Evolutionary conservation across 1,284 basidiomycete species (phyloP).

Genomic region (Rhodofomes roseus): DNA sequence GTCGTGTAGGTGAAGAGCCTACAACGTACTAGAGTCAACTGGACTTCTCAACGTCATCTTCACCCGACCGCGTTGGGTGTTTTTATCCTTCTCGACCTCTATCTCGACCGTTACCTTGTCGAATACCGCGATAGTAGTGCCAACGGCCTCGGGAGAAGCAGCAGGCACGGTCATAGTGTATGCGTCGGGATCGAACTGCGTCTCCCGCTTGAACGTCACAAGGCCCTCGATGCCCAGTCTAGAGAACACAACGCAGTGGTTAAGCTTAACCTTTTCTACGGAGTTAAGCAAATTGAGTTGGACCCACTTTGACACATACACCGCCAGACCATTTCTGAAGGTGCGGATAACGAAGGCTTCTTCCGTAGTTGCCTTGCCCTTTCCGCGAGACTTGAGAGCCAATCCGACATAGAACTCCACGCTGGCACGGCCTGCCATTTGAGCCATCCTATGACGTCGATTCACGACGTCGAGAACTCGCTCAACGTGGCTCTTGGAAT

Average conservation of each 20-base stretch:
- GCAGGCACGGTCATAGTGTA: conserved; percentile 79
- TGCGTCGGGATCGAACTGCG: conserved; percentile 88
- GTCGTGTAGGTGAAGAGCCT: conserved; percentile 6
- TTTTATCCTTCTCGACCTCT: conserved; percentile 91
- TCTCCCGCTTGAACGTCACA: conserved; percentile 88
- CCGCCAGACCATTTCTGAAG: conserved; percentile 93
- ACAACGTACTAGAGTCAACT: conserved; percentile 51
- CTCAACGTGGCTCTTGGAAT: conserved; percentile 90
- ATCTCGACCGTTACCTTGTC: conserved; percentile 91
- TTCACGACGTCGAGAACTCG: conserved; percentile 87
- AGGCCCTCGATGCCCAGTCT: conserved; percentile 94
- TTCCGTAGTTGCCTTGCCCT: conserved; percentile 55
- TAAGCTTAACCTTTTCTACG: neutral
- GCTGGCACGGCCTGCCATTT: conserved; percentile 94
- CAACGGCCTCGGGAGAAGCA: conserved; percentile 33
- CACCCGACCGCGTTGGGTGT: conserved; percentile 90
- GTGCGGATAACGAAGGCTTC: conserved; percentile 95
- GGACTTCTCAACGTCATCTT: conserved; percentile 84
- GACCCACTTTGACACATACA: conserved; percentile 90
- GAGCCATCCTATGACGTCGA: conserved; percentile 90
- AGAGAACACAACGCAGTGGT: conserved; percentile 6
- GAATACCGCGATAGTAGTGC: conserved; percentile 77
- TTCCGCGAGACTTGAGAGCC: conserved; percentile 75
- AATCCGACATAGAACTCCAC: conserved; percentile 98
- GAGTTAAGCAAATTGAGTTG: neutral